Percentiles rank a stretch among this genome's conserved stretches.
Conservation (phyloP, 371 early-diverging fungal genomes). For the Mortierella sp. region DNA sequence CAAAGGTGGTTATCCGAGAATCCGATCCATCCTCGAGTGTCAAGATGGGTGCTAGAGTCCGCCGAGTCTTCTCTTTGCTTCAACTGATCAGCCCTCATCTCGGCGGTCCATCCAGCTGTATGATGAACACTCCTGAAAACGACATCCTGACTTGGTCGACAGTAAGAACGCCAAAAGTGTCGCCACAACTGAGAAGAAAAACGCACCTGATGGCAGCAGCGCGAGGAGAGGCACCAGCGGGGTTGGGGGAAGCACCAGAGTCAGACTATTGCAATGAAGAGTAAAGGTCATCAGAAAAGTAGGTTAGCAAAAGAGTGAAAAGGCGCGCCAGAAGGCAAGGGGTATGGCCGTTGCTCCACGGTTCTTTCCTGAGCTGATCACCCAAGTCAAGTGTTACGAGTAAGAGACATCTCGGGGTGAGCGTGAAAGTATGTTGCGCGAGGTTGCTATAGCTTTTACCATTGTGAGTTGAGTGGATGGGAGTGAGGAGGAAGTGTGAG, state of each 20-base stretch:
- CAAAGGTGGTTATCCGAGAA: neutral
- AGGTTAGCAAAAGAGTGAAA: neutral
- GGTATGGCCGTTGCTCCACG: neutral
- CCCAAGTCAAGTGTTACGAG: neutral
- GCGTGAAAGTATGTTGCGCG: neutral
- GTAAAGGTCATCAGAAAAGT: neutral
- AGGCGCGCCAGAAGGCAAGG: neutral
- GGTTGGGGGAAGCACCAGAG: constrained; percentile 56
- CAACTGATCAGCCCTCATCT: constrained; percentile 14
- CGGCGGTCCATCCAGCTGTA: neutral
- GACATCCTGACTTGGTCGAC: neutral
- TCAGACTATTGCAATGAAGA: constrained; percentile 42
- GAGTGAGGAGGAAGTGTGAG: neutral
- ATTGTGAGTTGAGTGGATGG: neutral
- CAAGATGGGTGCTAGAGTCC: neutral
- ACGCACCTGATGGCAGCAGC: constrained; percentile 52
- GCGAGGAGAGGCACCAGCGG: constrained; percentile 52
- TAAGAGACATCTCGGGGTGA: constrained; percentile 7
- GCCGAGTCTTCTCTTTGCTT: too few relatives aligned
- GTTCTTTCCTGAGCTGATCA: neutral
- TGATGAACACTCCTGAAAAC: constrained; percentile 6
- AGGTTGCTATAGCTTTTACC: neutral
- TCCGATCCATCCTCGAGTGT: neutral
- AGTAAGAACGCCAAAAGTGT: neutral
- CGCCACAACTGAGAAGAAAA: neutral